phyloP scores from a whole-genome alignment of 768 basidiomycete genomes.

The Asterophora parasitica region DNA sequence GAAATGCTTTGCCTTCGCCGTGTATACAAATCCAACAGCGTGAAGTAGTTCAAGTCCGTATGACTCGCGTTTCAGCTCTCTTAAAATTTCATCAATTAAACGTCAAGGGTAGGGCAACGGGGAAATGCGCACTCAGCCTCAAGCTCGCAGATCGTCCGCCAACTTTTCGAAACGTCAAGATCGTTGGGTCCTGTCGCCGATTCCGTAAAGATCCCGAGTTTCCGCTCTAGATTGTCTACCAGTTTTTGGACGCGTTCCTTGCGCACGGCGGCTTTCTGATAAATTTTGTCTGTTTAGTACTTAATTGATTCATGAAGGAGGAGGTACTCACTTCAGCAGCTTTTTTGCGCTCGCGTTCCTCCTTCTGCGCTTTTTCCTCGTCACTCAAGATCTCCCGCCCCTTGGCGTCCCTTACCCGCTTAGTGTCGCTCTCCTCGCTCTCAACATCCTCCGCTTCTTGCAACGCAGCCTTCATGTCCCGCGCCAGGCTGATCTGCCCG shows the following conservation, averaged over 20 bases:
- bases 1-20: constrained; percentile 77
- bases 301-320: constrained; percentile 1
- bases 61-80: constrained; percentile 79
- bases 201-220: constrained; percentile 85
- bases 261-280: constrained; percentile 75
- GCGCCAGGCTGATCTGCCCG: constrained; percentile 80
- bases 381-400: constrained; percentile 50
- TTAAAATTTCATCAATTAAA: constrained; percentile 23
- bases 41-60: constrained; percentile 86
- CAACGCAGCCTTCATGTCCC: constrained; percentile 89
- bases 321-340: constrained; percentile 57
- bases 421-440: constrained; percentile 45
- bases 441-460: constrained; percentile 81
- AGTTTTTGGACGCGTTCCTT: constrained; percentile 73
- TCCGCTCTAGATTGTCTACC: constrained; percentile 73
- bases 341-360: constrained; percentile 65
- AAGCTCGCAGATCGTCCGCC: constrained; percentile 70
- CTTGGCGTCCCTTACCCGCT: constrained; percentile 51
- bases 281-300: constrained; percentile 6
- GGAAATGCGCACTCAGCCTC: constrained; percentile 69
- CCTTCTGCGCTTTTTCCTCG: constrained; percentile 70
- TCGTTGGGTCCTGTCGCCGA: constrained; percentile 69
- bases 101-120: background rate
- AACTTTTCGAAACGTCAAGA: constrained; percentile 63
- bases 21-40: constrained; percentile 82